These are phyloP conservation scores for Xanthoceras sorbifolium DNA, from an alignment of 345 rosid genomes.

Conservation along the genomic window DNA sequence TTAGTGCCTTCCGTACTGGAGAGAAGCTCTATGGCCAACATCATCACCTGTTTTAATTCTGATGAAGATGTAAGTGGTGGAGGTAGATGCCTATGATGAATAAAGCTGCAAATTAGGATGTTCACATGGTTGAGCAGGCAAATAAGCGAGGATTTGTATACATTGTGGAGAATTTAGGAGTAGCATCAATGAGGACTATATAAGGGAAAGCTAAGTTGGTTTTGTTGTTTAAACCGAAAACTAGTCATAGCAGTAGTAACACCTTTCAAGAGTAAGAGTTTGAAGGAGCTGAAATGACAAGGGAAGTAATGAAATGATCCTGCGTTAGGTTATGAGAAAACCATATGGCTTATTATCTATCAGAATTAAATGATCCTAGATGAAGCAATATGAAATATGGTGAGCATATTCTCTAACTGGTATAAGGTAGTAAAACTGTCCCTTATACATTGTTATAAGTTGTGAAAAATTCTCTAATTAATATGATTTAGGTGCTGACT, in stretches of 20 bases:
- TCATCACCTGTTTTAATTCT: not conserved
- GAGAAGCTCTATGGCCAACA: conserved; percentile 1
- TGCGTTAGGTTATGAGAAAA: not conserved
- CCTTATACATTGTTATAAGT: conserved; percentile 9
- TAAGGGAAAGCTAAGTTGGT: not conserved
- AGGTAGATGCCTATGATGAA: not conserved
- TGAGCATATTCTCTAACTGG: not conserved
- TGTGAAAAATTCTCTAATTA: not conserved
- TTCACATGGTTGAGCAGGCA: not conserved
- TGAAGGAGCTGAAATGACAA: conserved; percentile 3
- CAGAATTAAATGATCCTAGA: not conserved
- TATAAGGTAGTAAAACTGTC: conserved; percentile 4
- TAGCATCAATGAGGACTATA: conserved; percentile 2
- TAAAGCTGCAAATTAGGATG: not conserved
- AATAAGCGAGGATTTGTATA: not conserved
- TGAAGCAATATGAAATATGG: not conserved
- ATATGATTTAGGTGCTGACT: conserved; percentile 8
- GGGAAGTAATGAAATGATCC: not conserved
- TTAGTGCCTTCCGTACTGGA: not conserved
- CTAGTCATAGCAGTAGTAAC: not conserved
- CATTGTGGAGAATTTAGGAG: not conserved
- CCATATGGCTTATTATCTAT: not conserved
- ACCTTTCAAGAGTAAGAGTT: not conserved
- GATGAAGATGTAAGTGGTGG: not conserved
- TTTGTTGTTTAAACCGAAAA: not conserved